Conservation (phyloP, 495 filamentous ascomycete genomes). For the Tuber indicum region DNA sequence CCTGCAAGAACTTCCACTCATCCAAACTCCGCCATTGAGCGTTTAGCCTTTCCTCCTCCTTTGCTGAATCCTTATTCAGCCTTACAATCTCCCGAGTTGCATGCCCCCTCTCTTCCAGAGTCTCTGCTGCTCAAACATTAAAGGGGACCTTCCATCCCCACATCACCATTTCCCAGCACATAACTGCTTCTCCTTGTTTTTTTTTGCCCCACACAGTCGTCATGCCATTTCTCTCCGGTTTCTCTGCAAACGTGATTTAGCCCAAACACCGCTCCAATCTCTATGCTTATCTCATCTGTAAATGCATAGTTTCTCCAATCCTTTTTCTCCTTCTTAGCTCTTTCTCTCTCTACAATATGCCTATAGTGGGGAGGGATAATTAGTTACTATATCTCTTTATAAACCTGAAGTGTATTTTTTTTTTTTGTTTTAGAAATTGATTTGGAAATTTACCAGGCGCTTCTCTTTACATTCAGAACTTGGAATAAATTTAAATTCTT, state of each 20-base stretch:
- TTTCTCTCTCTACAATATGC: neutral
- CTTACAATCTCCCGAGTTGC: neutral
- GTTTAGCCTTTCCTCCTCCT: neutral
- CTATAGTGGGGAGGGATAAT: neutral
- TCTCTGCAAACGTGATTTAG: too few species aligned
- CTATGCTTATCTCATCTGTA: too few species aligned
- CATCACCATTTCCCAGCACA: too few species aligned
- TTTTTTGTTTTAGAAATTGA: neutral
- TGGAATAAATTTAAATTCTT: conserved; percentile 11
- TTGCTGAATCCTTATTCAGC: neutral
- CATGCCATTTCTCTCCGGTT: too few species aligned
- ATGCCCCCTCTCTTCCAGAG: neutral
- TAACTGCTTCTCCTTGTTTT: too few species aligned
- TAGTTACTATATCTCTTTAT: neutral
- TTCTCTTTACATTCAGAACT: neutral
- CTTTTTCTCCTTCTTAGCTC: neutral
- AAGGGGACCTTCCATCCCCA: conserved; percentile 6
- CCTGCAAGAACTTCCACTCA: neutral
- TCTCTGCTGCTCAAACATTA: neutral
- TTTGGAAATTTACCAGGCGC: neutral
- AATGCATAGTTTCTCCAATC: neutral
- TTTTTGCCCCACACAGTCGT: too few species aligned
- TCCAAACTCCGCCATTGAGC: neutral
- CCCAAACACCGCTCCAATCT: too few species aligned
- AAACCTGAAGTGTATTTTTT: neutral